A percentile compares a stretch with the other conserved stretches of the same genome.
Evolutionary conservation across 441 rosid species (phyloP).

Genomic region (Syzygium malaccense): DNA sequence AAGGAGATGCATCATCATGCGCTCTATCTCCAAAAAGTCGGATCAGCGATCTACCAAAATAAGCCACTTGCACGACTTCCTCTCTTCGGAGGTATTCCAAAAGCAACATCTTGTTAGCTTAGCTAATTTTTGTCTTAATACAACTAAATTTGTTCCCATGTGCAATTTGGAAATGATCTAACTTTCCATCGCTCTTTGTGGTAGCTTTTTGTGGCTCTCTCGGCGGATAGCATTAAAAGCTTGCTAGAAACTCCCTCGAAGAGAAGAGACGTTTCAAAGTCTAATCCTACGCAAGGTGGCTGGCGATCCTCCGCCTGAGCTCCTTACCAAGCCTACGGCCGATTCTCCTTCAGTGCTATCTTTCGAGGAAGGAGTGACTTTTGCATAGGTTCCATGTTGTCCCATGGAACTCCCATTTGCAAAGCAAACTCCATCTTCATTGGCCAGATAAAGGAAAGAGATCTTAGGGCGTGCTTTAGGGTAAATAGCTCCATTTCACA

Average conservation of each 20-base stretch:
- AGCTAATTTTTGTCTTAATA: neutral
- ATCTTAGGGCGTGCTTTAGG: neutral
- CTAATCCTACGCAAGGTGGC: no score
- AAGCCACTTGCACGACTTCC: neutral
- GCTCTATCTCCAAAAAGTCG: neutral
- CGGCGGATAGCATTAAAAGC: accelerated
- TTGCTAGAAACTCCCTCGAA: neutral
- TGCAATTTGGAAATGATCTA: neutral
- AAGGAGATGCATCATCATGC: neutral
- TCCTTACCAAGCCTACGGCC: neutral
- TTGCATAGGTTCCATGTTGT: neutral
- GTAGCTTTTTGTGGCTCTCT: neutral
- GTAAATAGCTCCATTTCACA: neutral
- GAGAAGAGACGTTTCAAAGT: neutral
- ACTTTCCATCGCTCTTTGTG: neutral
- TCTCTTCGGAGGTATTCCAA: neutral
- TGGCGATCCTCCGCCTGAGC: no score
- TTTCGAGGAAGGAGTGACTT: neutral
- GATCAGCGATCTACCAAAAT: neutral
- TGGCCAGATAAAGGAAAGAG: neutral
- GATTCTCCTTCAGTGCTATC: neutral
- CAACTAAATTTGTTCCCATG: neutral
- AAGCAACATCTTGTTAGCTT: neutral
- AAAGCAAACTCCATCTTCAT: neutral
- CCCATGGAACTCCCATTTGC: neutral